Base-by-base conservation (phyloP, 345 rosid species). In the Hibiscus syriacus region DNA sequence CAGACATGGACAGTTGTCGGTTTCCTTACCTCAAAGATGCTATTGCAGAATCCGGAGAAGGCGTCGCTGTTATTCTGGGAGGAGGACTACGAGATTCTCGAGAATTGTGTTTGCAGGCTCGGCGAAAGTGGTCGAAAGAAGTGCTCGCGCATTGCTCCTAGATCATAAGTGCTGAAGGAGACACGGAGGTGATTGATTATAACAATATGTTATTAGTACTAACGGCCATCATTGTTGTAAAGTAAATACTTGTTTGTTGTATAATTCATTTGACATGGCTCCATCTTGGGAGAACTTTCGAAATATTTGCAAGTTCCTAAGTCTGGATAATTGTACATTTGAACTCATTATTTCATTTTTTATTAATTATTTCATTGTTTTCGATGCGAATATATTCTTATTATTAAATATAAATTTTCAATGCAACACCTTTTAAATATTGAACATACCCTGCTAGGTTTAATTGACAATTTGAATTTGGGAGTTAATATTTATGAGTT, bases 1-100 rank as follows among this genome's bases (percentile, higher is more conserved):
- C 97, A 90, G 73, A 90, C 96, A 29, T 89, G 97, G 97, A 90
- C 97, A 0, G 85, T 89, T 6, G 92, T 97, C 13, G 86, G 96
- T 59, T 93, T 77, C 76, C 78, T 90, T 54, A 75, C 97, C 29
- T 86, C 97, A 0, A 94, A 94, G 82, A 86, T 86, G 87, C 90
- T 94, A 55, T 72, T 94, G 77, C 81, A 90, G 80, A 87, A 89
- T 49, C 97, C 96, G 5, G 86, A 86, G 74, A 90, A 80, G 81
- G 96, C 97, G 2, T 80, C 96, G 13, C 71, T 82, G 72, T 79
- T 90, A 78, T 86, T 79, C 73, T 89, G 97, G 96, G 87, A 86
- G 48, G 99, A 94, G 71, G 97, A 94, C 76, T 90, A 87, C 26
- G 90, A 89, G 77, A 86, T 94, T 46, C 95, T 94, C 8, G 90